Percentiles rank a stretch among this genome's conserved stretches.
phyloP scores from a whole-genome alignment of 345 rosid genomes.

The Arabidopsis suecica region DNA sequence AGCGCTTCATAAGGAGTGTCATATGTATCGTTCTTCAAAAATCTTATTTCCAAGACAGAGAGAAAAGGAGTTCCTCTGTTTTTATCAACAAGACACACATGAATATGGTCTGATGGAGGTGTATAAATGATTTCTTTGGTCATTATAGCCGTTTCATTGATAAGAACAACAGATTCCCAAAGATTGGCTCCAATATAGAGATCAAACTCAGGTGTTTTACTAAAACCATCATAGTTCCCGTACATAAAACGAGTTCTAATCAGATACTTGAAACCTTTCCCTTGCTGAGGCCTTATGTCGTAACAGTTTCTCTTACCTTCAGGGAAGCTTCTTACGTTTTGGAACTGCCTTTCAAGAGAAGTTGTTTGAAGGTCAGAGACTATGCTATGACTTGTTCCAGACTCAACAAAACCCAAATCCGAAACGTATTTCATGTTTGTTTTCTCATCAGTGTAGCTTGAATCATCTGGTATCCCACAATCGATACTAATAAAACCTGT shows the following conservation, averaged over 20 bases:
- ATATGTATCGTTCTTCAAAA: constrained; percentile 5
- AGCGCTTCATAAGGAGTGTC: constrained; percentile 30
- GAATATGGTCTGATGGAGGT: constrained; percentile 18
- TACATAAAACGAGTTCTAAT: constrained; percentile 45
- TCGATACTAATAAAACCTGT: constrained; percentile 49
- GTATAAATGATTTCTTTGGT: constrained; percentile 31
- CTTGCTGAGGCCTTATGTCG: constrained; percentile 29
- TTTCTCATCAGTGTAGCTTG: constrained; percentile 33
- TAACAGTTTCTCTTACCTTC: constrained; percentile 50
- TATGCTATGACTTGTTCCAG: constrained; percentile 26
- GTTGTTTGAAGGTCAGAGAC: neutral
- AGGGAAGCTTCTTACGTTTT: constrained; percentile 44
- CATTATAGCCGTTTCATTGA: constrained; percentile 20
- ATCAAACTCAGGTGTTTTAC: constrained; percentile 37
- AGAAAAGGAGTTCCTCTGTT: constrained; percentile 31
- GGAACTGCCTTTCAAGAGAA: neutral
- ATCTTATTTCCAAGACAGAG: constrained; percentile 21
- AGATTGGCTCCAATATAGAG: constrained; percentile 39
- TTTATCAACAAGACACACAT: constrained; percentile 31
- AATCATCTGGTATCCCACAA: constrained; percentile 36
- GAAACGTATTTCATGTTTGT: constrained; percentile 44
- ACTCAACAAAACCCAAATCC: constrained; percentile 35
- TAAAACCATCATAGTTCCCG: constrained; percentile 40
- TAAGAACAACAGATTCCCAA: constrained; percentile 40
- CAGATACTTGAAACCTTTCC: constrained; percentile 38